Base-by-base conservation (phyloP, 2,329 filamentous ascomycete species). In the Tolypocladium endophyticum region DNA sequence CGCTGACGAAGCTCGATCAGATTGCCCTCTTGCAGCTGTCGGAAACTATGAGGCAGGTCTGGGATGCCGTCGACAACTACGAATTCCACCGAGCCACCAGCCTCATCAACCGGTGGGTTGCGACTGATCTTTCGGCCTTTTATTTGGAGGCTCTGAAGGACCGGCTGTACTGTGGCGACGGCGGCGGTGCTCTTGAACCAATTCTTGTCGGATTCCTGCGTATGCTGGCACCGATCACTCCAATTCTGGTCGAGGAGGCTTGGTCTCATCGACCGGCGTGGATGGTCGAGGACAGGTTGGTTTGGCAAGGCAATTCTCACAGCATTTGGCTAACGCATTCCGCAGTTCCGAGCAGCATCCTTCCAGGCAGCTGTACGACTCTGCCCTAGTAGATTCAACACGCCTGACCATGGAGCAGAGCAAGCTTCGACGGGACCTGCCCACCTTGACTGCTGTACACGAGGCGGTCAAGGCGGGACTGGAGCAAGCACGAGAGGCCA, bases 71-170 rank as follows among this genome's bases (percentile, higher is more conserved):
- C 69, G 74, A 81, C 41, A 83, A 83, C 33, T 88, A 90, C 69
- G 90, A 96, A 69, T 97, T 96, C 73, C 87, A 91, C 80, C 89
- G 86, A 72, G 92, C 83, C 16, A 78, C 92, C 7, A 84, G 80
- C 61, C 75, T 81, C 4, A 80, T 97, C 64, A 95, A 92, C 72
- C 83, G 84, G 63, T 97, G 92, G 87, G 81, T 96, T 61, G 85
- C 86, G 59, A 85, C 81, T 30, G 90, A 97, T 65, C 81, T 99
- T 30, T 97, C 92, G 0, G 88, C 93, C 0, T 96, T 97, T 72
- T 99, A 97, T 72, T 85, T 99, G 60, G 94, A 99, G 73, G 86
- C 89, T 0, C 80, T 92, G 67, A 99, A 99, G 73, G 94, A 99
- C 68, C 82, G 90, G 3, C 79, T 97, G 1, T 99, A 99, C 76